Base-by-base conservation (phyloP, 1,139 yeast species). In the Wickerhamomyces sp. region DNA sequence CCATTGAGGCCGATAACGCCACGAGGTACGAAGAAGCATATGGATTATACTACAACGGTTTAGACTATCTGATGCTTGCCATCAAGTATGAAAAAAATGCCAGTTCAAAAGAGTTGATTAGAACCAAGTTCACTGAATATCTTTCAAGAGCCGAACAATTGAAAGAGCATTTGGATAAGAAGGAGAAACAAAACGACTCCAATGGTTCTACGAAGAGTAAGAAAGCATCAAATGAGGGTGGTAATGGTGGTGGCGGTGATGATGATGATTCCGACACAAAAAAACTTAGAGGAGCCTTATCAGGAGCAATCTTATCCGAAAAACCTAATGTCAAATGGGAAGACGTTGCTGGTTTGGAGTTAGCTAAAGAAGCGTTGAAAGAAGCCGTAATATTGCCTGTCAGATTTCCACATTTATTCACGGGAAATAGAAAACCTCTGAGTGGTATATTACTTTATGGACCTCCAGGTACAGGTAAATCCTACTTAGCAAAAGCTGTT, bases 401-500 rank as follows among this genome's bases (percentile, higher is more conserved):
- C 20, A 82, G 79, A 58, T 89, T 91, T 57, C 98, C 98, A 2
- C 97, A 91, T 51, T 64, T 91, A 41, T 91, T 91, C 63, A 86
- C 83, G 10, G 98, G 98, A 1, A 88, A 87, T 55, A 75, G 99
- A 43, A 86, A 86, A 55, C 98, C 99, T 1, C 80, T 94, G 4
- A 70, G 86, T 6, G 99, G 99, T 29, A 91, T 93, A 33, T 64
- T 93, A 33, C 66, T 93, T 26, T 93, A 88, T 58, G 99, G 98
- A 0, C 98, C 98, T 12, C 99, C 98, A 3, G 99, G 98, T 53
- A 93, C 99, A 0, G 99, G 98, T 68, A 93, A 93, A 57, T 89
- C 97, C 1, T 91, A 81, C 58, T 66, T 93, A 40, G 98, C 98
- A 13, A 91, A 91, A 55, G 98, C 98, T 0, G 97, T 91, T 5